phyloP scores from a whole-genome alignment of 495 filamentous ascomycete species.

The Monascus purpureus region DNA sequence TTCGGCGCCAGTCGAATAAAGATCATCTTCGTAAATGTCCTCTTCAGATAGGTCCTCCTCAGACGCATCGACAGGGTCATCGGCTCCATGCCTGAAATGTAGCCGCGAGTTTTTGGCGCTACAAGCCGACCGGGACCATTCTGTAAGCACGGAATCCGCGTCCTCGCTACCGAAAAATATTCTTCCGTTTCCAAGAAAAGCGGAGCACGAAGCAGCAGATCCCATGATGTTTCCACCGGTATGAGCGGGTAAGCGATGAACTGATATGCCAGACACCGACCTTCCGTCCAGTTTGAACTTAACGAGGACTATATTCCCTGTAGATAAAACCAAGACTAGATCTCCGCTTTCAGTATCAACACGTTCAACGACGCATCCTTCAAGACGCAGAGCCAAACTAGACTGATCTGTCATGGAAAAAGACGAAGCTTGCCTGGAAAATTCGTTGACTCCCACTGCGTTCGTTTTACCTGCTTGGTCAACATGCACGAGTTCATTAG shows the following conservation, averaged over 20 bases:
- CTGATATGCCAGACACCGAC: conserved; percentile 70
- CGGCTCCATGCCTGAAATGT: conserved; percentile 34
- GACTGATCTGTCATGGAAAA: conserved; percentile 79
- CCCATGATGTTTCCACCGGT: conserved; percentile 46
- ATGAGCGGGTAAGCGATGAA: conserved; percentile 47
- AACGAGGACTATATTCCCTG: conserved; percentile 60
- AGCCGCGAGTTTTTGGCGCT: conserved; percentile 29
- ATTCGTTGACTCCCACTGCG: conserved; percentile 87
- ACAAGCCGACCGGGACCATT: conserved; percentile 52
- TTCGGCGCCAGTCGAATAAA: conserved; percentile 41
- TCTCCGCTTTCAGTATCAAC: conserved; percentile 64
- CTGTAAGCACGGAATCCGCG: conserved; percentile 67
- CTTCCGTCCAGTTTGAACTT: conserved; percentile 84
- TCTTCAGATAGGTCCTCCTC: conserved; percentile 45
- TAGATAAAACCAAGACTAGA: conserved; percentile 66
- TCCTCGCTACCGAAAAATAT: conserved; percentile 79
- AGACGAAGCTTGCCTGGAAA: conserved; percentile 61
- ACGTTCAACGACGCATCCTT: conserved; percentile 66
- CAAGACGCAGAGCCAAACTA: conserved; percentile 62
- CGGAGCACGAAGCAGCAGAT: conserved; percentile 52
- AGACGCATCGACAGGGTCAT: conserved; percentile 25
- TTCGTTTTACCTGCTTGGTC: conserved; percentile 91
- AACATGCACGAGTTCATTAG: conserved; percentile 86
- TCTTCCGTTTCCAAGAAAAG: conserved; percentile 49
- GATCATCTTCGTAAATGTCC: conserved; percentile 61